phyloP scores from a whole-genome alignment of 2,329 filamentous ascomycete species.

The Xylaria sp. region DNA sequence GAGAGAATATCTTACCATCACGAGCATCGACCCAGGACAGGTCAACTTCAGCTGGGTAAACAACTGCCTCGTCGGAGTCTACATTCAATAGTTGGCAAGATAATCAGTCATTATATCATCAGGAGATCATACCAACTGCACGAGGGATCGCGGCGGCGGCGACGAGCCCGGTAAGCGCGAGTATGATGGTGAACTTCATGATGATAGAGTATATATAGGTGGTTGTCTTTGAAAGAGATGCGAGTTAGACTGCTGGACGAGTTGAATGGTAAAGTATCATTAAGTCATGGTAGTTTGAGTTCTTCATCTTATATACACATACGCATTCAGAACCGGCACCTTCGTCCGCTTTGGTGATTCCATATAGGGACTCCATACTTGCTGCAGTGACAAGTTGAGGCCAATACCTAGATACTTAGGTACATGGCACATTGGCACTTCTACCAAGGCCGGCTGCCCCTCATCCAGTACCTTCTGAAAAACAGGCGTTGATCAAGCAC shows the following conservation, averaged over 20 bases:
- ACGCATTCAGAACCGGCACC: neutral
- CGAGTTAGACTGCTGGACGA: neutral
- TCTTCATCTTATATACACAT: slow-evolving; percentile 1
- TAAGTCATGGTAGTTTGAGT: neutral
- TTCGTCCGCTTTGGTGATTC: neutral
- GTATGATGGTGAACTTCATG: slow-evolving; percentile 2
- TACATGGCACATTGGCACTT: neutral
- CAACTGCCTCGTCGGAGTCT: slow-evolving; percentile 11
- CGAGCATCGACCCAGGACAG: slow-evolving; percentile 4
- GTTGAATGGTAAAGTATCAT: neutral
- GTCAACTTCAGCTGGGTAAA: slow-evolving; percentile 10
- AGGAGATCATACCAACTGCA: neutral
- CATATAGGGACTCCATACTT: neutral
- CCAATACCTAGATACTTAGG: neutral
- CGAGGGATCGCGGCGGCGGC: neutral
- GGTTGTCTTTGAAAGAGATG: neutral
- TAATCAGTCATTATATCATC: neutral
- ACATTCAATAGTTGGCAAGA: neutral
- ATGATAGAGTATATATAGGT: neutral
- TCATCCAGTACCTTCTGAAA: neutral
- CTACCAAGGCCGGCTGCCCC: neutral
- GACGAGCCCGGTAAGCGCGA: neutral
- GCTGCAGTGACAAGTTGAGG: neutral
- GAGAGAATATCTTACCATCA: neutral
- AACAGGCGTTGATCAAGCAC: neutral